These are phyloP conservation scores for Eucalyptus leucophloia DNA, from an alignment of 345 rosid genomes.

Conservation along the genomic window DNA sequence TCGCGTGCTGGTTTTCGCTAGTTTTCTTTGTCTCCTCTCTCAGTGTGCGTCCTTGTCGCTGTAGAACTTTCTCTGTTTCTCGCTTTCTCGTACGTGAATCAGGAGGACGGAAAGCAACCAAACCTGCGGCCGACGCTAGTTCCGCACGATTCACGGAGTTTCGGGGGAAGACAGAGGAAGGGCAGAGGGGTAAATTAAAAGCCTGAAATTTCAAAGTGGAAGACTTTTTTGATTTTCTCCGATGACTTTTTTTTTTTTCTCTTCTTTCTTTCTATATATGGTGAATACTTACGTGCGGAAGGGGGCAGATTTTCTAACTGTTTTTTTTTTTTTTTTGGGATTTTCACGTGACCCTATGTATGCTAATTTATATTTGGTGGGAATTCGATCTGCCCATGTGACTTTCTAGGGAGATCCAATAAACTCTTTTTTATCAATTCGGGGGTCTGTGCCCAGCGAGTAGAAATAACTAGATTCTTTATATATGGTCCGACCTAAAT, in stretches of 20 bases:
- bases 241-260: not conserved
- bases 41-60: not conserved
- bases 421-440: not conserved
- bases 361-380: too few relatives aligned
- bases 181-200: not conserved
- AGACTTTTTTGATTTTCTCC: not conserved
- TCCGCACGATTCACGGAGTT: not conserved
- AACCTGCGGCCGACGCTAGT: not conserved
- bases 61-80: not conserved
- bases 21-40: not conserved
- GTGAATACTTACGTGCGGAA: not conserved
- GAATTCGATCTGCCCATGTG: not conserved
- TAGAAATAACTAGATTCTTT: too few relatives aligned
- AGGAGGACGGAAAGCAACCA: not conserved
- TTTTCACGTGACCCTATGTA: not conserved
- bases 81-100: not conserved
- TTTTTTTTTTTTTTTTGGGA: not conserved
- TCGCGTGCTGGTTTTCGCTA: not conserved
- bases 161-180: not conserved
- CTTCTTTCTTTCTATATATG: not conserved
- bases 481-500: too few relatives aligned
- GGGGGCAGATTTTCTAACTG: not conserved
- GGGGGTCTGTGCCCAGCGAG: rapidly evolving
- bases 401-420: not conserved
- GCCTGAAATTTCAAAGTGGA: not conserved